A percentile compares a stretch with the other conserved stretches of the same genome.
Evolutionary conservation across 805 yeast species (phyloP).

Genomic region (Nakazawaea populi): DNA sequence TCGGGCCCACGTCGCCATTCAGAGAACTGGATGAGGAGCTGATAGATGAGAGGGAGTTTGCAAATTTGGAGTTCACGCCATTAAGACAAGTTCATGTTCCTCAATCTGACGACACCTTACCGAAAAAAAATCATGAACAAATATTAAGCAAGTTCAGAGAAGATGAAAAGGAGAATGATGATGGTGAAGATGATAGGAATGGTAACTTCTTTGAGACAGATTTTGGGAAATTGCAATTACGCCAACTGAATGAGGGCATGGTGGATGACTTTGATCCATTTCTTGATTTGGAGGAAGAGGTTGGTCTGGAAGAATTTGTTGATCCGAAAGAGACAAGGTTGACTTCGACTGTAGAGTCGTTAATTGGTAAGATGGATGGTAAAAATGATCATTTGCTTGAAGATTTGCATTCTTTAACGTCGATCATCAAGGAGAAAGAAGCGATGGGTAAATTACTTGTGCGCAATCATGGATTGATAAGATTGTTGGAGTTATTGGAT

Average conservation of each 20-base stretch:
- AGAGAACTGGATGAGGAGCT: slow-evolving; percentile 2
- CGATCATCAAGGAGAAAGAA: background rate
- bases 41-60: slow-evolving; percentile 22
- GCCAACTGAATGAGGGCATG: background rate
- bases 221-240: background rate
- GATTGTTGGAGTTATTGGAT: slow-evolving; percentile 5
- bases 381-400: slow-evolving; percentile 2
- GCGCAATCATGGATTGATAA: slow-evolving; percentile 9
- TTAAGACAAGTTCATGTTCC: background rate
- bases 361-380: background rate
- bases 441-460: background rate
- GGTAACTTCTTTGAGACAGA: background rate
- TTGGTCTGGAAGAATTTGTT: background rate
- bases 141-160: slow-evolving; percentile 1
- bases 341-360: slow-evolving; percentile 1
- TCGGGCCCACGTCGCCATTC: slow-evolving; percentile 8
- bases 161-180: background rate
- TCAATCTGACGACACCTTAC: background rate
- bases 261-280: slow-evolving; percentile 7
- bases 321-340: slow-evolving; percentile 5
- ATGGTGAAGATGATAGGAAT: background rate
- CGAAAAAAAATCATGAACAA: background rate
- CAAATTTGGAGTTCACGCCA: slow-evolving; percentile 23
- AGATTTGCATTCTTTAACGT: background rate
- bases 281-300: background rate